These are phyloP conservation scores for Didymella exigua DNA, from an alignment of 2,329 filamentous ascomycete species.

Conservation along the genomic window DNA sequence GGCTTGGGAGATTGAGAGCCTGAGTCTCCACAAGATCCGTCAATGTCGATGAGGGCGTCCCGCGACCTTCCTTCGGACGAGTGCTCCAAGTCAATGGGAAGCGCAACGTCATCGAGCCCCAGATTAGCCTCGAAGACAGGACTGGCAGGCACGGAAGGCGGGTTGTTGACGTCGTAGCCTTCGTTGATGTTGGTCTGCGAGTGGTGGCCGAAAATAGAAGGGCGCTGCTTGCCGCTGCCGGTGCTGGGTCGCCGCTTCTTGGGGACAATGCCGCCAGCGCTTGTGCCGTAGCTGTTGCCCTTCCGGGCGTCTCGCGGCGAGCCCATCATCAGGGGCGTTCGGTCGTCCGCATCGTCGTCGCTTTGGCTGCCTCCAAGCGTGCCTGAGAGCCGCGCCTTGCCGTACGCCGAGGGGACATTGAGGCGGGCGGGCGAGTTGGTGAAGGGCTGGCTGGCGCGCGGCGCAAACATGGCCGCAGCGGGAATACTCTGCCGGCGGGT, in stretches of 20 bases:
- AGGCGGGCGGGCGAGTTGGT: constrained; percentile 28
- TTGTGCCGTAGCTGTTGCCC: constrained; percentile 43
- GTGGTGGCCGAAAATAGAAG: constrained; percentile 36
- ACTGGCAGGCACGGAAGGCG: constrained; percentile 65
- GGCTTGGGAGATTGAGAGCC: constrained; percentile 31
- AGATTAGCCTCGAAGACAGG: constrained; percentile 60
- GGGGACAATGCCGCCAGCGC: constrained; percentile 27
- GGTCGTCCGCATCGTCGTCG: constrained; percentile 57
- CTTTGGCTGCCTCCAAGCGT: constrained; percentile 51
- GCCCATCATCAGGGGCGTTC: constrained; percentile 60
- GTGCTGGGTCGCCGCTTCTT: constrained; percentile 20
- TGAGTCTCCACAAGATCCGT: constrained; percentile 59
- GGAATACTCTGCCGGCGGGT: constrained; percentile 53
- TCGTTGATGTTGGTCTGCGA: constrained; percentile 37
- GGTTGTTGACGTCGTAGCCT: constrained; percentile 69
- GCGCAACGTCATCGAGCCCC: constrained; percentile 68
- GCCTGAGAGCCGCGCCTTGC: constrained; percentile 37
- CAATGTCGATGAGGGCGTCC: constrained; percentile 59
- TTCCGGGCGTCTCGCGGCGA: constrained; percentile 43
- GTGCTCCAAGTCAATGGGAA: constrained; percentile 65
- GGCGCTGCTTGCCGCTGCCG: constrained; percentile 38
- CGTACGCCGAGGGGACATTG: constrained; percentile 20
- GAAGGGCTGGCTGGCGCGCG: constrained; percentile 34
- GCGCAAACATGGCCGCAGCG: constrained; percentile 37
- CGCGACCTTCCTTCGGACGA: constrained; percentile 37